Base-by-base conservation (phyloP, 1,284 basidiomycete species). In the Phellopilus nigrolimitatus region DNA sequence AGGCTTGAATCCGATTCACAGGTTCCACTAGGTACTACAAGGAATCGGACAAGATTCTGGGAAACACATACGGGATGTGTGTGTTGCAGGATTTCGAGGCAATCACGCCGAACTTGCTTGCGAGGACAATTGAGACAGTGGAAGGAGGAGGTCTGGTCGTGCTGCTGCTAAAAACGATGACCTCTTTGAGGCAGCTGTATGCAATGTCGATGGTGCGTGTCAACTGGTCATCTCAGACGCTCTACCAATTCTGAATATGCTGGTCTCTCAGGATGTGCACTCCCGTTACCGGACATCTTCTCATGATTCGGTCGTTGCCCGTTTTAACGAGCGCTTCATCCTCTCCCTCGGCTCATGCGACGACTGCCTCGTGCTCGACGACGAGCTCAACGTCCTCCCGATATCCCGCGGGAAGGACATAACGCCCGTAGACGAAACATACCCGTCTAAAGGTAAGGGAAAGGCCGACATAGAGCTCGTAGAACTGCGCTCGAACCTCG, bases 321-420 rank as follows among this genome's bases (percentile, higher is more conserved):
- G 97, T 42, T 99, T 99, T 76, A 99, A 99, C 71, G 97, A 99
- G 66, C 88, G 97, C 8, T 99, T 99, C 71, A 92, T 98, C 62
- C 78, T 97, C 41, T 94, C 95, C 27, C 80, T 97, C 9, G 92
- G 92, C 15, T 88, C 90, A 9, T 95, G 90, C 62, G 76, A 84
- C 19, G 91, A 95, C 64, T 98, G 95, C 60, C 75, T 99, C 1
- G 83, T 99, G 21, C 78, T 99, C 40, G 97, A 99, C 63, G 97
- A 99, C 64, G 97, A 99, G 68, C 81, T 99, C 49, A 99, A 99
- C 64, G 95, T 99, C 4, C 80, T 99, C 2, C 97, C 97, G 0
- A 85, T 99, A 17, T 97, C 93, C n/a, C 85, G 85, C 43, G 95
- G 89, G 33, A 98, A 98, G 68, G 92, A 98, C 64, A 97, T 98